phyloP scores from a whole-genome alignment of 2,329 filamentous ascomycete genomes.

The Botrytis byssoidea region DNA sequence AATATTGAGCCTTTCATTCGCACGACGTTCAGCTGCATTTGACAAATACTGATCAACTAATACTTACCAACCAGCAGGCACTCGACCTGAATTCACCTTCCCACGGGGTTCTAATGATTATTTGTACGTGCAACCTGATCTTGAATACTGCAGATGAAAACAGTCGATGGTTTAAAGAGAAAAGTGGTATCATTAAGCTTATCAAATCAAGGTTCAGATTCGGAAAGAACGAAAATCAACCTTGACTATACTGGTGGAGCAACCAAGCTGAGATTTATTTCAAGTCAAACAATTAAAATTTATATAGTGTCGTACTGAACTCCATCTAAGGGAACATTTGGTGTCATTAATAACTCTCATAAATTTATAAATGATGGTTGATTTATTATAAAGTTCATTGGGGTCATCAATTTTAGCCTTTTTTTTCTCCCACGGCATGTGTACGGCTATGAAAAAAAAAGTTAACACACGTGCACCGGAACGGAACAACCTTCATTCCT shows the following conservation, averaged over 20 bases:
- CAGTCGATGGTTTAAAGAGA: not conserved
- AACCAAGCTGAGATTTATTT: not conserved
- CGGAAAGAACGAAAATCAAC: not conserved
- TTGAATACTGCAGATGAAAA: not conserved
- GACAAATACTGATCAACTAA: not conserved
- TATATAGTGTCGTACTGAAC: too few relatives aligned
- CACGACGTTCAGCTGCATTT: too few relatives aligned
- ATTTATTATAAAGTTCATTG: too few relatives aligned
- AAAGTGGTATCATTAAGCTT: not conserved
- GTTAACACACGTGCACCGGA: not conserved
- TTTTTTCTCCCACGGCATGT: too few relatives aligned
- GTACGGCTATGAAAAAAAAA: not conserved
- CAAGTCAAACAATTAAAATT: too few relatives aligned
- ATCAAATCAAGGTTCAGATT: not conserved
- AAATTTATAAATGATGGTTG: too few relatives aligned
- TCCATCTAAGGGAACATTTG: too few relatives aligned
- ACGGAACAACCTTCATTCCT: not conserved
- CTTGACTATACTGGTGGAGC: not conserved
- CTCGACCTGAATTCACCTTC: not conserved
- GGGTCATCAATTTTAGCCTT: too few relatives aligned
- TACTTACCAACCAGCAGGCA: not conserved
- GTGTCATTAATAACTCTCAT: too few relatives aligned
- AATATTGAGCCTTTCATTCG: too few relatives aligned
- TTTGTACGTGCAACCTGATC: not conserved
- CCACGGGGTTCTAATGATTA: not conserved